A percentile compares a stretch with the other conserved stretches of the same genome.
These are phyloP conservation scores for Patellaria atrata DNA, from an alignment of 495 filamentous ascomycete genomes.

Conservation along the genomic window DNA sequence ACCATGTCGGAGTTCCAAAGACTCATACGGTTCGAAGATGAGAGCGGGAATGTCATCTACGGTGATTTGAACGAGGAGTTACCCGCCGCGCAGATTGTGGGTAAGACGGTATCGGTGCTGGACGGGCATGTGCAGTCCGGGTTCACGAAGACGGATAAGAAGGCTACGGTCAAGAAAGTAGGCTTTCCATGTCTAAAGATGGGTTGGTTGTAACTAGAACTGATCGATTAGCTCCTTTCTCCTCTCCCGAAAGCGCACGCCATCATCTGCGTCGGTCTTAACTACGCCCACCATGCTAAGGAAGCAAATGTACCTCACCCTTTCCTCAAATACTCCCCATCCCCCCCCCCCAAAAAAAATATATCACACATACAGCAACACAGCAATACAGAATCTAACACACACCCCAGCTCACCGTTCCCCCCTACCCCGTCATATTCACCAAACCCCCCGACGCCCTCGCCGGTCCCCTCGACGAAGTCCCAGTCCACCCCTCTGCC, in stretches of 20 bases:
- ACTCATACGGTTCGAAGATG: conserved; percentile 12
- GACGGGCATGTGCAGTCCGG: conserved; percentile 8
- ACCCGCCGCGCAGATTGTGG: conserved; percentile 11
- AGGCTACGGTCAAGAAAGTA: conserved; percentile 21
- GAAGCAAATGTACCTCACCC: conserved; percentile 25
- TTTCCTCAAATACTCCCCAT: not conserved
- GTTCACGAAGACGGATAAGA: conserved; percentile 13
- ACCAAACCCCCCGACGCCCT: conserved; percentile 29
- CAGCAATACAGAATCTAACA: not conserved
- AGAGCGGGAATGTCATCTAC: conserved; percentile 12
- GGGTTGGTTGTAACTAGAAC: not conserved
- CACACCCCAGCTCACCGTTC: conserved; percentile 23
- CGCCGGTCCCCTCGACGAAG: conserved; percentile 24
- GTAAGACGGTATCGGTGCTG: conserved; percentile 9
- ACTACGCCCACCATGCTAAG: conserved; percentile 31
- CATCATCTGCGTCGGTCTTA: conserved; percentile 32
- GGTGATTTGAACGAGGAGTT: conserved; percentile 10
- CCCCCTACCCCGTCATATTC: conserved; percentile 29
- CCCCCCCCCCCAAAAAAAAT: not conserved
- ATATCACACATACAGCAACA: too few species aligned
- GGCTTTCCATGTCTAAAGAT: not conserved
- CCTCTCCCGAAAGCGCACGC: conserved; percentile 9
- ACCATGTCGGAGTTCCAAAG: too few species aligned
- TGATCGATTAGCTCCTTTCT: conserved; percentile 13
- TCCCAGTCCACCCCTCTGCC: conserved; percentile 28